Percentiles rank a stretch among this genome's conserved stretches.
These are phyloP conservation scores for Ceratocystis cubensis DNA, from an alignment of 2,329 filamentous ascomycete species.

Conservation along the genomic window DNA sequence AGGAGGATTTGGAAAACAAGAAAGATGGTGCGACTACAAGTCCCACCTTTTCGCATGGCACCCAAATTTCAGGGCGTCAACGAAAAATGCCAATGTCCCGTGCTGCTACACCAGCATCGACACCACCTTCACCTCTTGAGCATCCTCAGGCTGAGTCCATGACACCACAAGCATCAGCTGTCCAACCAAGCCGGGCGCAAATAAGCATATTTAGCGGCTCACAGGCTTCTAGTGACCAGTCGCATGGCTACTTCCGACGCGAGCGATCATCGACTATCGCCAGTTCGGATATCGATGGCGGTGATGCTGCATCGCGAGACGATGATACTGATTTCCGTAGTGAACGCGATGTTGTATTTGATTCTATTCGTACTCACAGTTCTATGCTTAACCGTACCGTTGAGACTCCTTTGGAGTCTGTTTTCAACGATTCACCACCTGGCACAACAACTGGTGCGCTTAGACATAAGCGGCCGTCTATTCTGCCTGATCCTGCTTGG, in stretches of 20 bases:
- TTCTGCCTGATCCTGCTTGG: slow-evolving; percentile 20
- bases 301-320: slow-evolving; percentile 53
- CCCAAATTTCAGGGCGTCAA: slow-evolving; percentile 1
- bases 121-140: background rate
- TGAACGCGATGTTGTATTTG: slow-evolving; percentile 52
- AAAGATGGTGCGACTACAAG: background rate
- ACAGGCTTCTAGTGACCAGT: slow-evolving; percentile 15
- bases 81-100: slow-evolving; percentile 23
- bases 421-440: slow-evolving; percentile 68
- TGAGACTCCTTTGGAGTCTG: slow-evolving; percentile 62
- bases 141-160: slow-evolving; percentile 23
- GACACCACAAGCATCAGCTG: slow-evolving; percentile 32
- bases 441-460: slow-evolving; percentile 36
- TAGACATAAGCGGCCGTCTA: slow-evolving; percentile 19
- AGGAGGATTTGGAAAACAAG: background rate
- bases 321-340: slow-evolving; percentile 70
- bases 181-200: too few species aligned
- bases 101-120: background rate
- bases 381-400: slow-evolving; percentile 54
- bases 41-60: slow-evolving; percentile 6
- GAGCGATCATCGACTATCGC: slow-evolving; percentile 46
- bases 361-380: slow-evolving; percentile 59
- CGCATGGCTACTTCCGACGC: slow-evolving; percentile 23
- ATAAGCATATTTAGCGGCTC: slow-evolving; percentile 26
- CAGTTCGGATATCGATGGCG: slow-evolving; percentile 56